Base-by-base conservation (phyloP, 1,139 yeast species). In the Blastobotrys illinoisensis region DNA sequence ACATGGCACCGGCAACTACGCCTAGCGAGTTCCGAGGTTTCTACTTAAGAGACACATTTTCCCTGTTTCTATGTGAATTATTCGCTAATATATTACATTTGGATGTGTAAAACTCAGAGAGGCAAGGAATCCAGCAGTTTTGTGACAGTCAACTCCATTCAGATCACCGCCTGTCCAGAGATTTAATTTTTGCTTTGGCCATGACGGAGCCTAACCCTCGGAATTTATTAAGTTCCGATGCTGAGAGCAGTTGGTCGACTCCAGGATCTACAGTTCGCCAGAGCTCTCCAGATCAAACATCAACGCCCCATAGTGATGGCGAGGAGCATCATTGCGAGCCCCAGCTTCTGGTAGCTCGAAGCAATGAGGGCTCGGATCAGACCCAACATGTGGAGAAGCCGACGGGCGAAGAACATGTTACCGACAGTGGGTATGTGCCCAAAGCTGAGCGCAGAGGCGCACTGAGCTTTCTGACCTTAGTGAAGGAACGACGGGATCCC, bases 401-500 rank as follows among this genome's bases (percentile, higher is more conserved):
- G 40, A 32, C 16, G 14, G 40, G 7, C 13, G 40, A 13, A n/a
- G 16, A 32, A 32, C 11, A 11, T 16, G 13, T 32, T 13, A 13
- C 40, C 40, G 40, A 32, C 16, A 32, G 40, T 23, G 47, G 20
- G 21, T 46, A 23, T 26, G 51, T 49, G 16, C 44, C 40, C 18
- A 43, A 18, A 14, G 14, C 14, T 18, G 56, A 64, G 44, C 59
- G 70, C 5, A 57, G 70, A 16, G 71, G 71, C 1, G 57, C 66
- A 3, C 48, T 67, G 20, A 56, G 66, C 0, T 24, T 48, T 0
- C 14, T 86, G 2, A 73, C 85, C 1, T 20, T 88, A 0, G 66
- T 87, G 1, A 89, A 90, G 0, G 96, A 89, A 68, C 82, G 82
- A 62, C 78, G 79, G 52, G 90, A 88, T 64, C 86, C 96, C 0